Percentiles rank a stretch among this genome's conserved stretches.
These are phyloP conservation scores for Phyllosticta citriasiana DNA, from an alignment of 2,329 filamentous ascomycete species.

Conservation along the genomic window DNA sequence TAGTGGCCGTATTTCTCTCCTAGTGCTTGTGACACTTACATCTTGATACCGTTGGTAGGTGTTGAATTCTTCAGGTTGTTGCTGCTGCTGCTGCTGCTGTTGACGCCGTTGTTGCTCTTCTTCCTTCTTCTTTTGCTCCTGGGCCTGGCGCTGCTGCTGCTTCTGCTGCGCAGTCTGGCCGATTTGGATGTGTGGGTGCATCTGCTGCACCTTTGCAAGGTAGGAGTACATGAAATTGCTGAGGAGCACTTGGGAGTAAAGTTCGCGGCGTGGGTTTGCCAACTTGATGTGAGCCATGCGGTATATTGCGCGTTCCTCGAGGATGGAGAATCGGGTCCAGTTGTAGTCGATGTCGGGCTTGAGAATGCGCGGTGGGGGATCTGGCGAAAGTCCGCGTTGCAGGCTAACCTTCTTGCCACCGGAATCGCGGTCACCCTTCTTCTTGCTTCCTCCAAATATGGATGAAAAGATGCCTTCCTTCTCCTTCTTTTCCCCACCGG, in stretches of 20 bases:
- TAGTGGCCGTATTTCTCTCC: background rate
- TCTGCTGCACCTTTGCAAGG: slow-evolving; percentile 94
- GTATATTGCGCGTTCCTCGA: slow-evolving; percentile 95
- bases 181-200: slow-evolving; percentile 92
- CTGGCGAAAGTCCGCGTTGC: slow-evolving; percentile 68
- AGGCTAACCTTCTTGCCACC: slow-evolving; percentile 62
- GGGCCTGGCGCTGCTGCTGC: slow-evolving; percentile 49
- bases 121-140: slow-evolving; percentile 28
- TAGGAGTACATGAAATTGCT: slow-evolving; percentile 99
- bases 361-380: slow-evolving; percentile 58
- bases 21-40: slow-evolving; percentile 7
- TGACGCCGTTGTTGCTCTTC: slow-evolving; percentile 23
- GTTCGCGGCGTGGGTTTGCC: slow-evolving; percentile 84
- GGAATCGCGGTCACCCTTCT: slow-evolving; percentile 69
- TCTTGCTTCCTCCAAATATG: slow-evolving; percentile 83
- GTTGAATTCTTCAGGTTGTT: slow-evolving; percentile 30
- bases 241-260: slow-evolving; percentile 89
- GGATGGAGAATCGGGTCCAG: slow-evolving; percentile 88
- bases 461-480: slow-evolving; percentile 91
- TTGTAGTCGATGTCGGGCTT: slow-evolving; percentile 88
- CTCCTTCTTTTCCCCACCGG: slow-evolving; percentile 61
- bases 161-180: slow-evolving; percentile 70
- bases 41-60: slow-evolving; percentile 32
- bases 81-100: slow-evolving; percentile 20
- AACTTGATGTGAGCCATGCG: slow-evolving; percentile 98